phyloP scores from a whole-genome alignment of 108 stramenopile species.

The Ochromonas danica region DNA sequence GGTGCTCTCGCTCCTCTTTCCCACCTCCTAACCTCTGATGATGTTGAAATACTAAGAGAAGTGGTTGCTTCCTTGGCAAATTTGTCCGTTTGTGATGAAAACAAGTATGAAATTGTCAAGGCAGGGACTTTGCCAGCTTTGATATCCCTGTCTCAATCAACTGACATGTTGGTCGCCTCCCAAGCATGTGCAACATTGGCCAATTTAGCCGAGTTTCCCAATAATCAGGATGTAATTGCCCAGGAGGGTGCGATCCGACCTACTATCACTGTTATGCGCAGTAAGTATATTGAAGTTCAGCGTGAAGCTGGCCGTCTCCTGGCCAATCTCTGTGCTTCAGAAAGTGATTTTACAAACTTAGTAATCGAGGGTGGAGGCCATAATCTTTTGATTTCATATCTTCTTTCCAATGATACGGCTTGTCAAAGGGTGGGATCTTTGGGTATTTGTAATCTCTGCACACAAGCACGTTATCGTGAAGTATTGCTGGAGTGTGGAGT shows the following conservation, averaged over 20 bases:
- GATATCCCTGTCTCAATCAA: conserved; percentile 62
- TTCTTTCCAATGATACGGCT: conserved; percentile 68
- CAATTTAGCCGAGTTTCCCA: conserved; percentile 70
- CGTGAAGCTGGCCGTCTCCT: conserved; percentile 72
- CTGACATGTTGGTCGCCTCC: conserved; percentile 63
- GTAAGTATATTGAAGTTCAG: conserved; percentile 70
- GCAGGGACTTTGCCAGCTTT: conserved; percentile 67
- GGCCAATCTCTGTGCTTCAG: conserved; percentile 67
- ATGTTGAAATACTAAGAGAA: conserved; percentile 69
- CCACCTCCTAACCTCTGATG: conserved; percentile 65
- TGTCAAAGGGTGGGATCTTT: conserved; percentile 71
- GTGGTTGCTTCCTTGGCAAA: conserved; percentile 12
- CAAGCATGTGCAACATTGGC: conserved; percentile 73
- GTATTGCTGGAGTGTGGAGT: conserved; percentile 64
- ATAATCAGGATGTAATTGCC: conserved; percentile 69
- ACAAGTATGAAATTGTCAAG: conserved; percentile 73
- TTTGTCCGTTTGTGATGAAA: conserved; percentile 58
- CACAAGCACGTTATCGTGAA: conserved; percentile 59
- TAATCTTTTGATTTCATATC: conserved; percentile 68
- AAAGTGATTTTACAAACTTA: conserved; percentile 46
- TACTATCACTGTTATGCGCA: conserved; percentile 71
- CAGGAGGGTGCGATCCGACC: conserved; percentile 67
- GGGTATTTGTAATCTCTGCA: conserved; percentile 75
- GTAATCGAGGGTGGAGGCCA: conserved; percentile 67
- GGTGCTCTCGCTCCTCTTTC: conserved; percentile 71